A percentile compares a stretch with the other conserved stretches of the same genome.
phyloP scores from a whole-genome alignment of 768 basidiomycete genomes.

The Pleurotus pulmonarius region DNA sequence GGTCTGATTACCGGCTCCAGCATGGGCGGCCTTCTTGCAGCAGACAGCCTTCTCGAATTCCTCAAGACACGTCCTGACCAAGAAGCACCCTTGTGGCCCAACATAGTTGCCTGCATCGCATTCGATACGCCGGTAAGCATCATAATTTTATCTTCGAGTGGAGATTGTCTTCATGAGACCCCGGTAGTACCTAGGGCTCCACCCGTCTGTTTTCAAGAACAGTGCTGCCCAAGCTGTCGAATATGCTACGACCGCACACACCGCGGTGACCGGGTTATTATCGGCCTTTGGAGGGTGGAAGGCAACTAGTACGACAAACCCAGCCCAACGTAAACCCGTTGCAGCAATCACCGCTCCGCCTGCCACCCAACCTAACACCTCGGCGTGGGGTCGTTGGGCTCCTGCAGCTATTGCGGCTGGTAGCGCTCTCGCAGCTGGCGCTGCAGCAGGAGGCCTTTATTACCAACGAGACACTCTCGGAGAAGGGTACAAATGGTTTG shows the following conservation, averaged over 20 bases:
- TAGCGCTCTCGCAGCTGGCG: slow-evolving; percentile 73
- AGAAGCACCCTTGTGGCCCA: slow-evolving; percentile 78
- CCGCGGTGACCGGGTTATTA: slow-evolving; percentile 57
- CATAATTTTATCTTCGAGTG: neutral
- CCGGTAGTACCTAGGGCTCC: slow-evolving; percentile 77
- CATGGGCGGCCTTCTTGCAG: slow-evolving; percentile 90
- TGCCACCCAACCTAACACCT: slow-evolving; percentile 13
- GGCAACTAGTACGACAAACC: slow-evolving; percentile 30
- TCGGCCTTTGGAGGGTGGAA: slow-evolving; percentile 52
- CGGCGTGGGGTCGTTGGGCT: slow-evolving; percentile 60
- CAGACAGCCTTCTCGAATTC: slow-evolving; percentile 79
- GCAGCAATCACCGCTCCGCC: slow-evolving; percentile 28
- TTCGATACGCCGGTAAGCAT: slow-evolving; percentile 85
- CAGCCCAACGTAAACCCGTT: slow-evolving; percentile 17
- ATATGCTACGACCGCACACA: slow-evolving; percentile 64
- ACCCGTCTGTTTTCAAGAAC: slow-evolving; percentile 85
- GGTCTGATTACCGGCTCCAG: slow-evolving; percentile 32
- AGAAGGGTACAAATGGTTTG: slow-evolving; percentile 68
- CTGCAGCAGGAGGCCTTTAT: slow-evolving; percentile 82
- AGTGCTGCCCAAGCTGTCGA: slow-evolving; percentile 69
- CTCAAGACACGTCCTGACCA: slow-evolving; percentile 60
- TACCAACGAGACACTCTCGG: slow-evolving; percentile 75
- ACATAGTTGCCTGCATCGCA: slow-evolving; percentile 77
- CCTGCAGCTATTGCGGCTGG: slow-evolving; percentile 70
- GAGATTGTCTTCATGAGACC: neutral